Base-by-base conservation (phyloP, 164 flowering plant genomes). In the Nelumbo lutea region DNA sequence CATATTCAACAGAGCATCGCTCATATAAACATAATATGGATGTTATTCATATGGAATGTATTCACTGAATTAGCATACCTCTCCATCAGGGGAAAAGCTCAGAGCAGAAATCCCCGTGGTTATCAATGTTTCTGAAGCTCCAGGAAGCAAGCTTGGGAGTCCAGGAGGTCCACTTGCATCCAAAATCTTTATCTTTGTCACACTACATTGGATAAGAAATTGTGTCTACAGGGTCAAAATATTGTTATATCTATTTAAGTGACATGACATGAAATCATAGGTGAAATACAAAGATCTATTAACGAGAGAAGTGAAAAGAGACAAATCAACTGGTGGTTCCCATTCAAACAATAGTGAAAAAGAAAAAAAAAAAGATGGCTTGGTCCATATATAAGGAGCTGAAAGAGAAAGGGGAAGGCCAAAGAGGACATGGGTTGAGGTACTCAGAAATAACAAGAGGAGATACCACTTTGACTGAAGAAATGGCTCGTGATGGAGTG, bases 161-260 rank as follows among this genome's bases (percentile, higher is more conserved):
- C 96, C 99, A 61, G 91, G 96, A 73, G 98, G 98, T 68, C 91
- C 99, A 80, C 93, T 95, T 73, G 98, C 98, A 89, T 95, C 98
- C 79, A 95, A 77, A 70, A 92, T 81, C 83, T 89, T 95, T 61
- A 92, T 65, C 83, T 84, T 86, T 53, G 79, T 71, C 68, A 89
- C 81, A 82, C 99, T 95, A 68, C 75, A 79, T 68, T 43, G 13
- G 9, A 55, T 9, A 68, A 51, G 51, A 27, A 62, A 42, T 58
- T 10, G 53, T 38, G 48, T 38, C 7, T 41, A 1, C 42, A 55
- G 5, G n/a, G 39, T 68, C 39, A 40, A 58, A 64, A 40, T 46
- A 57, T 11, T 41, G 55, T 5, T 64, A 47, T 44, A 55, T 27
- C 39, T 2, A 66, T 55, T 2, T 9, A 2, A 45, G 6, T 42